A percentile compares a stretch with the other conserved stretches of the same genome.
phyloP scores from a whole-genome alignment of 2,329 filamentous ascomycete species.

The Herpotrichia juniperi region DNA sequence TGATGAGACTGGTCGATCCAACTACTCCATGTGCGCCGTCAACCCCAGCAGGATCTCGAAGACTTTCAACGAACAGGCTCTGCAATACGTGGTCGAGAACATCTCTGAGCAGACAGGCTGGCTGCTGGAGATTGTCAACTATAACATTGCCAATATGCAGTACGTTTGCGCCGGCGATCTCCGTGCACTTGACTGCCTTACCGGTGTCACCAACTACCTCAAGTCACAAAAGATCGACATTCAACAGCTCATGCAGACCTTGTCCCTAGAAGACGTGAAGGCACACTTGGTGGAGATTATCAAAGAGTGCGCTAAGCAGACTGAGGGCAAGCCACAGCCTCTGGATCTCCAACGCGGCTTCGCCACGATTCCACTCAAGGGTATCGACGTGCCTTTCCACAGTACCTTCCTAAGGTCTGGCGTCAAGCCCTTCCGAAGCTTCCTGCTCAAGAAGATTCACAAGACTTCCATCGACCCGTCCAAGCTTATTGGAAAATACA shows the following conservation, averaged over 20 bases:
- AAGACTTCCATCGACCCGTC: constrained; percentile 97
- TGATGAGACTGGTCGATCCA: constrained; percentile 88
- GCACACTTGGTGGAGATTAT: constrained; percentile 90
- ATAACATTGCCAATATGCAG: constrained; percentile 75
- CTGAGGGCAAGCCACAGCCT: constrained; percentile 84
- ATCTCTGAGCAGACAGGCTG: constrained; percentile 92
- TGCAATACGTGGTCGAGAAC: constrained; percentile 96
- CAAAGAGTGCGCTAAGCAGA: constrained; percentile 83
- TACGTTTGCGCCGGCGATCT: constrained; percentile 72
- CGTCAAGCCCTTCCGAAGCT: constrained; percentile 98
- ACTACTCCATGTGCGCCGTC: constrained; percentile 99
- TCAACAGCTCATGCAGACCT: constrained; percentile 83
- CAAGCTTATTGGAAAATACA: constrained; percentile 98
- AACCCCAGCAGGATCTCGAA: constrained; percentile 98
- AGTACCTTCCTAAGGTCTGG: constrained; percentile 96
- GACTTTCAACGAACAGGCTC: constrained; percentile 96
- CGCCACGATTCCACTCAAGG: constrained; percentile 93
- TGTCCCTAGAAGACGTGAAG: constrained; percentile 90
- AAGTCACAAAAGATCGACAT: constrained; percentile 98
- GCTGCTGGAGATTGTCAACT: constrained; percentile 99
- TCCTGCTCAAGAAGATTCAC: constrained; percentile 99
- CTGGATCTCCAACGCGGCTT: constrained; percentile 93
- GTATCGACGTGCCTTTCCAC: constrained; percentile 99
- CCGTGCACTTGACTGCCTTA: constrained; percentile 68
- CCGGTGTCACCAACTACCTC: constrained; percentile 89